Base-by-base conservation (phyloP, 768 basidiomycete genomes). In the Phanerochaete sordida region DNA sequence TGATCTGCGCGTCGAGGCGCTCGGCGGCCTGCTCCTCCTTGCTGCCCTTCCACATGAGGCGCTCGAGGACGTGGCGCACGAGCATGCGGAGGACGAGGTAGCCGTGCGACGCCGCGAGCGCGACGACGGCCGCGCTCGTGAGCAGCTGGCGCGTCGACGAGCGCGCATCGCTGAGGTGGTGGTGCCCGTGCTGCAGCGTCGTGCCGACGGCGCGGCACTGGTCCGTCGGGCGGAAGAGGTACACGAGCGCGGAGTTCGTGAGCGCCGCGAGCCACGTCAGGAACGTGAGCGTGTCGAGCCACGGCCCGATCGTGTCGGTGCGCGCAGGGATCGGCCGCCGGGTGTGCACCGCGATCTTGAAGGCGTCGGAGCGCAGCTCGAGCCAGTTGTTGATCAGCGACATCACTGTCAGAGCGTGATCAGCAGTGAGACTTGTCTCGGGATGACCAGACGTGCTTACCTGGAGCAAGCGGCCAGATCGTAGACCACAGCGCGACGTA, bases 401-500 rank as follows among this genome's bases (percentile, higher is more conserved):
- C 83, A 94, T 92, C 9, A 87, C 83, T 78, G 65, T 13, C 28
- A 21, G 43, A 35, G 24, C n/a, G n/a, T 26, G 9, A 23, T 15
- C 24, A 54, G 49, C 26, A 56, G 28, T 16, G 15, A 59, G 31
- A 21, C 21, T 16, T 15, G 13, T 23, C 33, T 35, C 28, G n/a
- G 39, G 52, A 45, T 28, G 31, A 39, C 19, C 21, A 53, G 33
- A 23, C n/a, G 37, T 12, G 31, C 62, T 39, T 47, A 88, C 88
- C 79, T 26, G 93, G 87, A 2, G 93, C 90, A 19, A 98, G 77
- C 2, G 95, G 93, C 94, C 95, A 98, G 60, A 95, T 92, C 30
- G 92, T 87, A 48, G 87, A 91, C 93, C 95, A 98, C 23, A 98
- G 77, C 8, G 85, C 86, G 30, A 98, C 86, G 69, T 96, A 95